Evolutionary conservation across 2,329 filamentous ascomycete species (phyloP).

Genomic region (Phaeosphaeria sp.): DNA sequence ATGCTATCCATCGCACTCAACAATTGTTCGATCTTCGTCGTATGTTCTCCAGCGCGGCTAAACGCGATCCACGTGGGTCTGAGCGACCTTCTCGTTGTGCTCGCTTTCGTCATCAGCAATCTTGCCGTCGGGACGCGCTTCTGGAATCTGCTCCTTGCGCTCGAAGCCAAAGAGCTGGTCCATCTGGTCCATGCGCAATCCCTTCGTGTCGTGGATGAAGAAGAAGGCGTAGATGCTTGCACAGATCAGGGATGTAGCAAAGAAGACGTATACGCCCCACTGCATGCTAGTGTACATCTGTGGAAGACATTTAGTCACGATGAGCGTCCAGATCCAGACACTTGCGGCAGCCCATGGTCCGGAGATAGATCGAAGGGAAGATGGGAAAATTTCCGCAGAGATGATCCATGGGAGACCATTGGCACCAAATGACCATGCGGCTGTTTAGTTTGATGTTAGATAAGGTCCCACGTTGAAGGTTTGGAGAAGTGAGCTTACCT

Average conservation of each 20-base stretch:
- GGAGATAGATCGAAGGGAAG: constrained; percentile 46
- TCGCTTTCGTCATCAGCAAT: constrained; percentile 21
- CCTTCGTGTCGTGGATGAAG: constrained; percentile 50
- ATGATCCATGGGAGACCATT: constrained; percentile 54
- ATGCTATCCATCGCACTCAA: background rate
- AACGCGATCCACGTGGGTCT: constrained; percentile 6
- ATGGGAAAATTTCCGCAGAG: constrained; percentile 53
- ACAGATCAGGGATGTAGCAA: constrained; percentile 45
- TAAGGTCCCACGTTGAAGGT: too few relatives aligned
- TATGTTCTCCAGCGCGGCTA: background rate
- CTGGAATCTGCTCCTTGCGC: constrained; percentile 15
- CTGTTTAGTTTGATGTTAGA: too few relatives aligned
- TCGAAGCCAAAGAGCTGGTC: constrained; percentile 46
- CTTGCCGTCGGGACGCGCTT: constrained; percentile 5
- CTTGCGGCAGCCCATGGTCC: constrained; percentile 47
- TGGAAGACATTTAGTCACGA: constrained; percentile 50
- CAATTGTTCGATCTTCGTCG: background rate
- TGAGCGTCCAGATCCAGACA: constrained; percentile 49
- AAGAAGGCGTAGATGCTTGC: constrained; percentile 50
- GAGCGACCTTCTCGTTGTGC: constrained; percentile 21
- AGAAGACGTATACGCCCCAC: constrained; percentile 52
- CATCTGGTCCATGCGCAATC: constrained; percentile 48
- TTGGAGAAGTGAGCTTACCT: too few relatives aligned
- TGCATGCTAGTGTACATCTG: constrained; percentile 49
- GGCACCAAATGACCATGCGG: constrained; percentile 47